Percentiles rank a stretch among this genome's conserved stretches.
Evolutionary conservation across 176 grass and related monocot genomes (phyloP).

Genomic region (Otatea glauca): DNA sequence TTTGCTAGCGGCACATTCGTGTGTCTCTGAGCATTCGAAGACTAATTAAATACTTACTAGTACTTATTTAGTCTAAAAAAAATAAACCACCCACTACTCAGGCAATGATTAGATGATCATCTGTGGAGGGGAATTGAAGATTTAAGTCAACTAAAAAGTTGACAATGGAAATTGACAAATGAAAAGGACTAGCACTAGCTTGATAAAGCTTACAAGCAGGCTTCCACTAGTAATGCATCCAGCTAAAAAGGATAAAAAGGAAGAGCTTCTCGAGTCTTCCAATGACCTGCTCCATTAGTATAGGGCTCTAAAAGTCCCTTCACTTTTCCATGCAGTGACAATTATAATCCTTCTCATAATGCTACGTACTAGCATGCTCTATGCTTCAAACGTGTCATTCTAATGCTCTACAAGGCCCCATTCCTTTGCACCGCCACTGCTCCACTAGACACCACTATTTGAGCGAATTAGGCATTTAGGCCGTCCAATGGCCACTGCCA

Average conservation of each 20-base stretch:
- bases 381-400: slow-evolving; percentile 39
- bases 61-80: not conserved
- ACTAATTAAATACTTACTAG: not conserved
- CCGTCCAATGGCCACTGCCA: slow-evolving; percentile 40
- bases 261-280: slow-evolving; percentile 6
- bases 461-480: slow-evolving; percentile 34
- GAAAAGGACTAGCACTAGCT: slow-evolving; percentile 38
- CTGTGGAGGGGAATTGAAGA: not conserved
- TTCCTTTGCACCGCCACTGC: not conserved
- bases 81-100: not conserved
- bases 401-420: not conserved
- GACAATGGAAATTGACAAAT: not conserved
- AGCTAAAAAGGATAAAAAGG: slow-evolving; percentile 34
- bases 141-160: slow-evolving; percentile 31
- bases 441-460: slow-evolving; percentile 19
- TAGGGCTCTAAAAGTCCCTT: not conserved
- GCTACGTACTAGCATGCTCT: not conserved
- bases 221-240: slow-evolving; percentile 31
- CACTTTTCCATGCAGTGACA: not conserved
- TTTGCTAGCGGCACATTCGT: no score
- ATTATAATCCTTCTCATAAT: not conserved
- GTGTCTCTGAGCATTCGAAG: not conserved
- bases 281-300: not conserved
- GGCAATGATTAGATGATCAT: not conserved
- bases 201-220: not conserved